Base-by-base conservation (phyloP, 306 rosid genomes). In the Lathyrus aphaca region DNA sequence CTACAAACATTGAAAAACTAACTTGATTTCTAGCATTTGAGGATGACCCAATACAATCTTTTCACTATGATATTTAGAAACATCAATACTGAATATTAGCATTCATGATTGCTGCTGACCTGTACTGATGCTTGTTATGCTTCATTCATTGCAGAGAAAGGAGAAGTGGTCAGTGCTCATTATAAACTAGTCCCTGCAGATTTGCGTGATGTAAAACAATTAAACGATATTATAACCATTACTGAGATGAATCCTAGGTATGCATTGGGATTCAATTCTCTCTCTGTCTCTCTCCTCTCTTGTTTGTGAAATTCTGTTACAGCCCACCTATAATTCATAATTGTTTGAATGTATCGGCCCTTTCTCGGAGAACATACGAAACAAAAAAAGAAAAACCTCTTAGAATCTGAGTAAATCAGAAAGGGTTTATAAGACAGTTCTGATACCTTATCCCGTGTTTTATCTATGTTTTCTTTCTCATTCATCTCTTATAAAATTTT, bases 181-280 rank as follows among this genome's bases (percentile, higher is more conserved):
- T 95, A 95, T 69, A 95, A 89, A 79, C 84, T 91, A 56, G 90
- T 95, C 29, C 99, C 97, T 56, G 82, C 84, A 67, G 97, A 95
- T 82, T 77, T 95, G 76, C 89, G 97, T 11, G 86, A 91, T 66
- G 60, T 59, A 49, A 76, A 74, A 69, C 73, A 86, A 30, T 86
- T 95, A 80, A 76, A 72, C 48, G 85, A 86, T 69, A 73, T 91
- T 70, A 75, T 91, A 75, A 50, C 87, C 64, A 74, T 85, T 80
- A 89, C 99, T 74, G 79, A 66, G 72, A 80, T 95, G 91, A 95
- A 95, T 83, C 88, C 83, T 43, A 83, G 97, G 99, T 95, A 82
- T 82, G 81, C 66, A 42, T 63, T 58, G 64, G 46, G 45, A 62
- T 29, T 74, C 74, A 69, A 23, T 70, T 58, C 39, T 53, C 51